Percentiles rank a stretch among this genome's conserved stretches.
phyloP scores from a whole-genome alignment of 441 rosid genomes.

The Geranium incanum region DNA sequence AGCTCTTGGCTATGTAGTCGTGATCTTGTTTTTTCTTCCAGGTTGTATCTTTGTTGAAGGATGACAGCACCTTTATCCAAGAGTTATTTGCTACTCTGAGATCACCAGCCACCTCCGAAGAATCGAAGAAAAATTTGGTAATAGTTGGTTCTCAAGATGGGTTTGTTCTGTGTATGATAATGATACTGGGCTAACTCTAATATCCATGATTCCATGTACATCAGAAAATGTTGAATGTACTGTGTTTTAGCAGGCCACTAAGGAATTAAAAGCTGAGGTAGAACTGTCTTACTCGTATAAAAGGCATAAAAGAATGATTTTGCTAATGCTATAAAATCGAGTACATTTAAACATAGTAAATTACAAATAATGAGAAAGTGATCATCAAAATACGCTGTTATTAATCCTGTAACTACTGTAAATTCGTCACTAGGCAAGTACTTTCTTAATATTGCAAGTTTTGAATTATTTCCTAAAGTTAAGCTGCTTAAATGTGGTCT shows the following conservation, averaged over 20 bases:
- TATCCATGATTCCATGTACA: background rate
- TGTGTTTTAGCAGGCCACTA: background rate
- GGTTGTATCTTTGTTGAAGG: conserved; percentile 92
- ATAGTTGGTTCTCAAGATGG: conserved; percentile 14
- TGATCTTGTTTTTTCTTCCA: conserved; percentile 26
- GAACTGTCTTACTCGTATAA: no score
- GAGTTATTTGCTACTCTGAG: conserved; percentile 82
- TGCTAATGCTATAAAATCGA: no score
- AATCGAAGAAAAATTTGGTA: conserved; percentile 95
- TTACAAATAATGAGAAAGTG: no score
- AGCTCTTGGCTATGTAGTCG: conserved; percentile 2
- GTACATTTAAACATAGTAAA: no score
- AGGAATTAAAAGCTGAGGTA: background rate
- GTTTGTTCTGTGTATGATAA: conserved; percentile 8
- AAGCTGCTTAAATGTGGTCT: no score
- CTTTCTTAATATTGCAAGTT: no score
- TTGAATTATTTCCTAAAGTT: no score
- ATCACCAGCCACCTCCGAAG: conserved; percentile 56
- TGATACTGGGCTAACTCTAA: background rate
- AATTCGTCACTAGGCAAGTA: no score
- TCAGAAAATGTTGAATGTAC: no score
- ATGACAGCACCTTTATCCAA: conserved; percentile 86
- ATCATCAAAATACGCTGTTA: no score
- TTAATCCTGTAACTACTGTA: no score
- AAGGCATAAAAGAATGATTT: no score